Percentiles rank a stretch among this genome's conserved stretches.
Conservation (phyloP, 2,329 filamentous ascomycete species). For the Cladobotryum protrusum region DNA sequence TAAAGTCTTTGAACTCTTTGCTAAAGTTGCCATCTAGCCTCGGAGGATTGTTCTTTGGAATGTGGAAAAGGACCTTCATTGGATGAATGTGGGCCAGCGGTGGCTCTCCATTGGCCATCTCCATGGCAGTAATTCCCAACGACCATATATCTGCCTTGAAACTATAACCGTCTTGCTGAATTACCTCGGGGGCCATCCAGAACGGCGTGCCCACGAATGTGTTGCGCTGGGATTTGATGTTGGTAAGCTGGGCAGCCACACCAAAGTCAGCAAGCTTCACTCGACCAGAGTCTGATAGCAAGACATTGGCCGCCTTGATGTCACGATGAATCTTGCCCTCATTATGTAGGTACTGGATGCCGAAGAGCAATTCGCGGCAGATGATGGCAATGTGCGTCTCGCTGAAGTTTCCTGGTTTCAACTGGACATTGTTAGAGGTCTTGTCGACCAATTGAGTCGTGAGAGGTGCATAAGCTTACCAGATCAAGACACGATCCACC, state of each 20-base stretch:
- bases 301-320: conserved; percentile 92
- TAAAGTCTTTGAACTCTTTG: conserved; percentile 89
- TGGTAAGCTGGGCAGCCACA: conserved; percentile 90
- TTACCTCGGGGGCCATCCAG: conserved; percentile 95
- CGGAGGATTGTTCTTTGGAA: conserved; percentile 82
- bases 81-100: conserved; percentile 79
- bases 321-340: conserved; percentile 96
- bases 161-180: conserved; percentile 75
- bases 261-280: conserved; percentile 97
- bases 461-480: conserved; percentile 42
- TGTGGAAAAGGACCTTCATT: conserved; percentile 90
- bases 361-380: conserved; percentile 82
- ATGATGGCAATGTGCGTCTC: conserved; percentile 92
- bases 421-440: conserved; percentile 39
- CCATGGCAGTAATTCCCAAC: conserved; percentile 83
- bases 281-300: conserved; percentile 84
- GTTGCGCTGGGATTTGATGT: conserved; percentile 95
- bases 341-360: conserved; percentile 85
- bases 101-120: conserved; percentile 84
- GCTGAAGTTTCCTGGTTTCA: conserved; percentile 83
- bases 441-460: conserved; percentile 6
- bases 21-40: conserved; percentile 80
- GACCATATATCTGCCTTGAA: conserved; percentile 95
- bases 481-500: conserved; percentile 93
- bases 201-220: conserved; percentile 97